Percentiles rank a stretch among this genome's conserved stretches.
Conservation (phyloP, 176 grass and related monocot genomes). For the Carex pumila region DNA sequence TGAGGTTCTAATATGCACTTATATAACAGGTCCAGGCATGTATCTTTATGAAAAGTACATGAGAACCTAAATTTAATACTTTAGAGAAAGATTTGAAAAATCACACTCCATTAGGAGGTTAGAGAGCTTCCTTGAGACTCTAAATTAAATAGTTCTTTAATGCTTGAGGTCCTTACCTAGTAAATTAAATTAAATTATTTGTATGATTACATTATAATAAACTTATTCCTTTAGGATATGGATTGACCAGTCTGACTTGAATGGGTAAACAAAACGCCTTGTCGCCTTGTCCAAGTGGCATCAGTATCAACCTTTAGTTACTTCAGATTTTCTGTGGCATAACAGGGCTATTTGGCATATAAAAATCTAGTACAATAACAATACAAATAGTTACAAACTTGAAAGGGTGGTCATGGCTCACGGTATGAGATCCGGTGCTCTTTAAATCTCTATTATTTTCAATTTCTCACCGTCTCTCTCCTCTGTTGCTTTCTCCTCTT, state of each 20-base stretch:
- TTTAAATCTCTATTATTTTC: no score
- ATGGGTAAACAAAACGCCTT: not conserved
- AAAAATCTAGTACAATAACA: no score
- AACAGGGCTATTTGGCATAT: not conserved
- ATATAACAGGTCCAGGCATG: not conserved
- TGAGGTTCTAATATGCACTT: not conserved
- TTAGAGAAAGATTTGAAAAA: not conserved
- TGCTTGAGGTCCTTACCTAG: not conserved
- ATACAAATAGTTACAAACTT: no score
- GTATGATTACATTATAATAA: not conserved
- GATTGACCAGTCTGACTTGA: conserved; percentile 2
- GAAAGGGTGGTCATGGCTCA: no score
- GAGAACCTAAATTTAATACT: not conserved
- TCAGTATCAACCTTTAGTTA: not conserved
- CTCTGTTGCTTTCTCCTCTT: no score
- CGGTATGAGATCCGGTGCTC: no score
- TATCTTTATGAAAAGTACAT: not conserved
- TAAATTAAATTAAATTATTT: not conserved
- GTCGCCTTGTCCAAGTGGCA: not conserved
- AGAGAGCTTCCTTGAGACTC: not conserved
- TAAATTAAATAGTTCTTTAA: not conserved
- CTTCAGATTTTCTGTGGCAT: not conserved
- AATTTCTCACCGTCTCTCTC: no score
- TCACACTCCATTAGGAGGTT: not conserved
- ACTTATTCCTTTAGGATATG: not conserved